These are phyloP conservation scores for Botrytis elliptica DNA, from an alignment of 2,329 filamentous ascomycete genomes.

Conservation along the genomic window DNA sequence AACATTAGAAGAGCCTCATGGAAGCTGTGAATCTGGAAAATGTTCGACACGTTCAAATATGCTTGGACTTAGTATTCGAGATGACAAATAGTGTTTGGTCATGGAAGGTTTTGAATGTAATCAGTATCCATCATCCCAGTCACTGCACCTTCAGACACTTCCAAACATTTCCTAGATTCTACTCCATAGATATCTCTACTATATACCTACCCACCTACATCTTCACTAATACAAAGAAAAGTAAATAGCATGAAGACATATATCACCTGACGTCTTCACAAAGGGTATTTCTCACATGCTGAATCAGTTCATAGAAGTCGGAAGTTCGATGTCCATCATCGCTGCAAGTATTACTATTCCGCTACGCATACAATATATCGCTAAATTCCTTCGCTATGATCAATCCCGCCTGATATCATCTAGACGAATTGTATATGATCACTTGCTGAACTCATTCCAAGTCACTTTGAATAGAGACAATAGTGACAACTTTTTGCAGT, in stretches of 20 bases:
- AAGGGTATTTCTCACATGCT: background rate
- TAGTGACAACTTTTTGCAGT: background rate
- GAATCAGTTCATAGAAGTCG: background rate
- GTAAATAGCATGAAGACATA: background rate
- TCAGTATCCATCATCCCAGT: background rate
- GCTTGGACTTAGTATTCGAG: background rate
- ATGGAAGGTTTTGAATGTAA: no score
- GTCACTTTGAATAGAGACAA: background rate
- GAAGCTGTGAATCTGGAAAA: background rate
- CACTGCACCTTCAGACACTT: background rate
- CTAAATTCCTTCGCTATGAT: background rate
- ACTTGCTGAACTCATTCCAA: background rate
- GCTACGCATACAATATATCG: background rate
- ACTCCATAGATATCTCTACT: background rate
- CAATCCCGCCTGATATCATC: background rate
- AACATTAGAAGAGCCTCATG: background rate
- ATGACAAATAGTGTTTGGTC: no score
- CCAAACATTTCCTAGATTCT: background rate
- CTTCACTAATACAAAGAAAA: background rate
- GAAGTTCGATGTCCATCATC: background rate
- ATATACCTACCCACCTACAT: background rate
- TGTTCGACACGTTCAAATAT: accelerated
- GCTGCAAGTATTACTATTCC: background rate
- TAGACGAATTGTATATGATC: background rate
- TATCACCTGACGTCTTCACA: background rate